Base-by-base conservation (phyloP, 768 basidiomycete genomes). In the Termitomyces sp. region DNA sequence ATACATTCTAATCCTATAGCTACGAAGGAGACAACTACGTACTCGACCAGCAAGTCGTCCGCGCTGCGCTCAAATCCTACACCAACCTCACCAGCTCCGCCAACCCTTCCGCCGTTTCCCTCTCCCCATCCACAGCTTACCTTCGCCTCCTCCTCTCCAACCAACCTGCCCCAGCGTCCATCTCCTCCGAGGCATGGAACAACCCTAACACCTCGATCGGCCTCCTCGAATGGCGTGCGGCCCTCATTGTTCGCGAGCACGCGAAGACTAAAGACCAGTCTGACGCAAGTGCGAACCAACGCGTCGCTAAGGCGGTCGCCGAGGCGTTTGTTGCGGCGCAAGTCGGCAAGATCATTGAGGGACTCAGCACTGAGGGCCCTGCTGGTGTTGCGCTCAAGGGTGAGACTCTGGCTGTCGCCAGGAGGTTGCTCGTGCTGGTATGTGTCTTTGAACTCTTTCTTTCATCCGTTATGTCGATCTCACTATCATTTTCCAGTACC, bases 1-100 rank as follows among this genome's bases (percentile, higher is more conserved):
- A 42, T 13, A 3, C 18, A 15, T 13, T 18, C 3, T 1, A 15
- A 28, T 50, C 24, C 8, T 46, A 0, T 62, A 89, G 88, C 2
- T 91, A 83, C 63, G 90, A 92, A 74, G 90, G 90, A 15, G 91
- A 92, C 67, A 92, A 92, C 68, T 91, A 82, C 62, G 87, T 91
- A 6, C 79, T 92, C 12, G 87, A 90, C 65, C 79, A 84, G 52
- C 91, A 92, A 72, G 89, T 90, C 38, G 84, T 89, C 38, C 83
- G 89, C 24, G 84, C 88, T 0, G 88, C 88, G 3, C 72, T 90
- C 33, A 92, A 90, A 65, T 79, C 87, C 0, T 81, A 80, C 67
- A 74, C 71, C 18, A 66, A 62, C 16, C 68, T 83, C 7, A 71
- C 74, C 36, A 64, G 75, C 4, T 64, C 72, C 1, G 63, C 66